Conservation (phyloP, 2,329 filamentous ascomycete species). For the Colletotrichum scovillei region DNA sequence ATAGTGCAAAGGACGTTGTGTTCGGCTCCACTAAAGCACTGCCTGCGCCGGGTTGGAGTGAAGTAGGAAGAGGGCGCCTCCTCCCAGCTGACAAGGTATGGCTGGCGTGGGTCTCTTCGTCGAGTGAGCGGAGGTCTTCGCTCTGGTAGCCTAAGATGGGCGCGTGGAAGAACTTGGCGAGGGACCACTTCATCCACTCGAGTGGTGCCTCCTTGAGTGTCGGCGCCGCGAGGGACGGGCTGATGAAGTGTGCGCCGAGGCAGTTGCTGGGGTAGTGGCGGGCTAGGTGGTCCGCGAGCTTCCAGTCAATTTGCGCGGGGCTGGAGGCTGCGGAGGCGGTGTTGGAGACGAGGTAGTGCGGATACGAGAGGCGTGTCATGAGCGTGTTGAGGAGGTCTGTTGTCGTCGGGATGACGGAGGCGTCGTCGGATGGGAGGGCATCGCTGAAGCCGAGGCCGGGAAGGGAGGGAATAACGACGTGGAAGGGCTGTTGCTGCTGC, state of each 20-base stretch:
- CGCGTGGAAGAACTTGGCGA: conserved; percentile 61
- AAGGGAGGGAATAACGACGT: conserved; percentile 74
- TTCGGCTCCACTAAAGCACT: conserved; percentile 57
- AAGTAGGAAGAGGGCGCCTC: conserved; percentile 34
- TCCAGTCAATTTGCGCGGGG: conserved; percentile 63
- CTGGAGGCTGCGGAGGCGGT: conserved; percentile 59
- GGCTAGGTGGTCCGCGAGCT: conserved; percentile 60
- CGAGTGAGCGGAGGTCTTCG: conserved; percentile 61
- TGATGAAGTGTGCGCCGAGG: conserved; percentile 70
- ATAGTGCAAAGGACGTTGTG: conserved; percentile 69
- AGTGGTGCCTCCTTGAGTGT: conserved; percentile 54
- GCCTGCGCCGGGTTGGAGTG: conserved; percentile 44
- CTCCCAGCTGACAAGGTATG: conserved; percentile 7
- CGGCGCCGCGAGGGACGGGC: conserved; percentile 65
- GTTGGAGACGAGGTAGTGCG: conserved; percentile 67
- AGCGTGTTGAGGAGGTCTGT: conserved; percentile 67
- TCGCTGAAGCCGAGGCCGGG: conserved; percentile 77
- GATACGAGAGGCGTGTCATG: conserved; percentile 71
- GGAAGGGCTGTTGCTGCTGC: conserved; percentile 61
- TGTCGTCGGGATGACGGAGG: conserved; percentile 61
- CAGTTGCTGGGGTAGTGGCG: conserved; percentile 61
- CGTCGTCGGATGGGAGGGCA: conserved; percentile 62
- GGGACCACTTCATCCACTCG: conserved; percentile 66
- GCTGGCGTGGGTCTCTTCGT: conserved; percentile 39
- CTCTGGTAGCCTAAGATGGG: conserved; percentile 67